Percentiles rank a stretch among this genome's conserved stretches.
Conservation (phyloP, 2,329 filamentous ascomycete genomes). For the Fusarium bactridioides region DNA sequence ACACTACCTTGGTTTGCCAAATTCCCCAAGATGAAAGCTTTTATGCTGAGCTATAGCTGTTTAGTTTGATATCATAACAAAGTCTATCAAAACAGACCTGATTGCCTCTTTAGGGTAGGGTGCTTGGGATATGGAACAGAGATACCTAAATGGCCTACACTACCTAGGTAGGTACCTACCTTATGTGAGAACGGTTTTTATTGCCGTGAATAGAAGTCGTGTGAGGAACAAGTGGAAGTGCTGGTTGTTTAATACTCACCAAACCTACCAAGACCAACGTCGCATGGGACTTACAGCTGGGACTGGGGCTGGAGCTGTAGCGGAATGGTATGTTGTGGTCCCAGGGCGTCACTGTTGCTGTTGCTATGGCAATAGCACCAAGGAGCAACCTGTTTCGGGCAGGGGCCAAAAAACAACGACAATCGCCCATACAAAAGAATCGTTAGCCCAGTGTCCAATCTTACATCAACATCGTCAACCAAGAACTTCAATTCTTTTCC, state of each 20-base stretch:
- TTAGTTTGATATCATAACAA: neutral
- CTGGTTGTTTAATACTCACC: neutral
- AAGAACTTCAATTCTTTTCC: constrained; percentile 34
- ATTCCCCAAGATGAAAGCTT: neutral
- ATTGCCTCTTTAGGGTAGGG: neutral
- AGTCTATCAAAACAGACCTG: neutral
- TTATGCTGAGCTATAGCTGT: neutral
- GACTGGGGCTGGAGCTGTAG: neutral
- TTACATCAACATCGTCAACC: constrained; percentile 31
- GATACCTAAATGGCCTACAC: too few relatives aligned
- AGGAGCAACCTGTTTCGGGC: constrained; percentile 38
- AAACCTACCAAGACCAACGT: neutral
- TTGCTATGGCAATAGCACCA: constrained; percentile 33
- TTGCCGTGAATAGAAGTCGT: neutral
- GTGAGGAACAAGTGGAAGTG: neutral
- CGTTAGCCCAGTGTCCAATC: constrained; percentile 21
- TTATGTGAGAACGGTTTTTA: neutral
- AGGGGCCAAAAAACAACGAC: constrained; percentile 27
- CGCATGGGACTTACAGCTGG: neutral
- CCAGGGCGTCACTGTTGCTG: constrained; percentile 17
- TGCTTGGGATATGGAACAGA: neutral
- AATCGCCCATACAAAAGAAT: constrained; percentile 27
- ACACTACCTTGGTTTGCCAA: neutral
- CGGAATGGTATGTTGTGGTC: constrained; percentile 20
- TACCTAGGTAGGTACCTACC: neutral